Base-by-base conservation (phyloP, 1,284 basidiomycete species). In the Trichosporon faecale region DNA sequence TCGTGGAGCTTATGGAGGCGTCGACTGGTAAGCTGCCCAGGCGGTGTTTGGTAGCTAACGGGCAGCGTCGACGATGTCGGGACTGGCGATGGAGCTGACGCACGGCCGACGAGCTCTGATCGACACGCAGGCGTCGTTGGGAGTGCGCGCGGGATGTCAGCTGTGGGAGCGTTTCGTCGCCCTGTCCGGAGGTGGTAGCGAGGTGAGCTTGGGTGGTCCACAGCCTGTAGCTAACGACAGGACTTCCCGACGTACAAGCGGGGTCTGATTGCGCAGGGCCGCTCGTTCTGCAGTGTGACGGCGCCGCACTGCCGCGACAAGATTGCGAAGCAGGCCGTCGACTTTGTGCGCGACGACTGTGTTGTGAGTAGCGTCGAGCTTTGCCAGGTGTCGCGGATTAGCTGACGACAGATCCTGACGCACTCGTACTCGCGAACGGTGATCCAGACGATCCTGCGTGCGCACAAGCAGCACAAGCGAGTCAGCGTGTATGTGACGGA, bases 371-470 rank as follows among this genome's bases (percentile, higher is more conserved):
- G 12, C 7, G n/a, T 16, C 12, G 4, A 9, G 14, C 7, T 6
- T 1, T 2, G 6, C n/a, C n/a, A n/a, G n/a, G n/a, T n/a, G n/a
- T n/a, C n/a, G n/a, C n/a, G n/a, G n/a, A n/a, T n/a, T 16, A 21
- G 35, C 63, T 64, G 37, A 40, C 25, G 7, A 55, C 81, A 95
- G 93, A 95, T 98, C 78, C 87, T 98, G 71, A 98, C 94, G 3
- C 96, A 98, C 84, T 93, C 92, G 25, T 94, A 95, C 85, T 99
- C 97, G 57, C 87, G 97, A 76, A 95, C 98, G 29, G 96, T 99
- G 64, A 92, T 97, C 86, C 91, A 94, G 83, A 91, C 95, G 21
- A 87, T 99, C 65, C 87, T 98, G 65, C 88, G 90, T 72, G 95
- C 95, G 7, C 91, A 96, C 82, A 88, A 91, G 79, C 84, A 85